Evolutionary conservation across 805 yeast genomes (phyloP).

Genomic region (Millerozyma miso): DNA sequence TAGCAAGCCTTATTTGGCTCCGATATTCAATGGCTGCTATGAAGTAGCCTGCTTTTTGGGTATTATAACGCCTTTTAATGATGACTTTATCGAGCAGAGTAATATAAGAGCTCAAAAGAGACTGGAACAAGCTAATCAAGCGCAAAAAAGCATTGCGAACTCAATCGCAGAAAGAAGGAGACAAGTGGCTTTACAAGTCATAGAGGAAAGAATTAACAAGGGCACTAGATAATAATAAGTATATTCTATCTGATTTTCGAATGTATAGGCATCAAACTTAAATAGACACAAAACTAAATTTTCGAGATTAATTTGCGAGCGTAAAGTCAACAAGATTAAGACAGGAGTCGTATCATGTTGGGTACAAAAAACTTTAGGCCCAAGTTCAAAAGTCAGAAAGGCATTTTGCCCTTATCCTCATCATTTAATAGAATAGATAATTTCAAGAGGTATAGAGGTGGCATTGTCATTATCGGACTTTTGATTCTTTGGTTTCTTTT

Average conservation of each 20-base stretch:
- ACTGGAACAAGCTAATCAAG: slow-evolving; percentile 43
- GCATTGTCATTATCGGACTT: slow-evolving; percentile 9
- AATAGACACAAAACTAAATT: slow-evolving; percentile 6
- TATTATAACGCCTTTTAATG: slow-evolving; percentile 58
- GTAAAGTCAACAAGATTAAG: neutral
- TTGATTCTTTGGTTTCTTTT: slow-evolving; percentile 17
- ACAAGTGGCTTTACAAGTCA: slow-evolving; percentile 70
- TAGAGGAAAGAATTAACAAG: slow-evolving; percentile 56
- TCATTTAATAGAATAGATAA: slow-evolving; percentile 16
- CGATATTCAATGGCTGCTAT: slow-evolving; percentile 41
- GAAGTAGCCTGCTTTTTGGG: slow-evolving; percentile 39
- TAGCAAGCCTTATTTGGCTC: slow-evolving; percentile 47
- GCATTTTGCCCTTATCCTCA: slow-evolving; percentile 27
- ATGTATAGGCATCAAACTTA: neutral
- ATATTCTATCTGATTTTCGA: neutral
- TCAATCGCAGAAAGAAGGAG: slow-evolving; percentile 70
- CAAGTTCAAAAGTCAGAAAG: slow-evolving; percentile 16
- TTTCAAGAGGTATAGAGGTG: slow-evolving; percentile 12
- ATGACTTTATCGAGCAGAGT: slow-evolving; percentile 66
- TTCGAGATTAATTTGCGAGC: neutral
- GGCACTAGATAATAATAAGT: slow-evolving; percentile 10
- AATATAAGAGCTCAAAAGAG: slow-evolving; percentile 68
- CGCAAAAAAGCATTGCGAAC: slow-evolving; percentile 33
- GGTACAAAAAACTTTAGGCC: slow-evolving; percentile 22
- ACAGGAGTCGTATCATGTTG: slow-evolving; percentile 1